Conservation (phyloP, 2,329 filamentous ascomycete species). For the Westerdykella aurantiaca region DNA sequence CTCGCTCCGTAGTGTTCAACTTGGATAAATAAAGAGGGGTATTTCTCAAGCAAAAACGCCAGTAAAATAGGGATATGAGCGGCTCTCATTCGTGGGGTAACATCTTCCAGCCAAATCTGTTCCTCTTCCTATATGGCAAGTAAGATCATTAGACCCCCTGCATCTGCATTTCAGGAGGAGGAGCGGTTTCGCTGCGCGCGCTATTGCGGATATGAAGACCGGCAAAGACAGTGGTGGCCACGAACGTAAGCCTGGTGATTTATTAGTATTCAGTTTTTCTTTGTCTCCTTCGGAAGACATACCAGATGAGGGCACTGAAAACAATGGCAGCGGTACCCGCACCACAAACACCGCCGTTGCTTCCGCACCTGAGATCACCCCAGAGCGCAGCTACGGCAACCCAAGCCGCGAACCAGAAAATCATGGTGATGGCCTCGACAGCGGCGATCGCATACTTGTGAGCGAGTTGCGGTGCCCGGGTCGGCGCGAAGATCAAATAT, state of each 20-base stretch:
- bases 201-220: conserved; percentile 44
- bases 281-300: conserved; percentile 39
- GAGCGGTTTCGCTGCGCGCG: conserved; percentile 24
- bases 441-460: conserved; percentile 63
- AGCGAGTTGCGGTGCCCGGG: conserved; percentile 54
- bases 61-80: no score
- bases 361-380: conserved; percentile 50
- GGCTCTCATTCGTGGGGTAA: no score
- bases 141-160: conserved; percentile 30
- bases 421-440: conserved; percentile 66
- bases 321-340: conserved; percentile 59
- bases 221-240: conserved; percentile 46
- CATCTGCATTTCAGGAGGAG: conserved; percentile 32
- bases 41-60: no score
- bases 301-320: conserved; percentile 64
- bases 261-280: conserved; percentile 19
- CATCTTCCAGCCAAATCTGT: neutral
- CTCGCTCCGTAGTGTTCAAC: no score
- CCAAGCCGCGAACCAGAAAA: conserved; percentile 89
- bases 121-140: neutral
- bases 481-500: conserved; percentile 66
- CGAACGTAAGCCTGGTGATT: conserved; percentile 45
- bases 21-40: no score
- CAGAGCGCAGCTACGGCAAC: conserved; percentile 67
- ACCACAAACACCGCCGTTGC: conserved; percentile 47